A percentile compares a stretch with the other conserved stretches of the same genome.
Conservation (phyloP, 768 basidiomycete genomes). For the Pholiota molesta region DNA sequence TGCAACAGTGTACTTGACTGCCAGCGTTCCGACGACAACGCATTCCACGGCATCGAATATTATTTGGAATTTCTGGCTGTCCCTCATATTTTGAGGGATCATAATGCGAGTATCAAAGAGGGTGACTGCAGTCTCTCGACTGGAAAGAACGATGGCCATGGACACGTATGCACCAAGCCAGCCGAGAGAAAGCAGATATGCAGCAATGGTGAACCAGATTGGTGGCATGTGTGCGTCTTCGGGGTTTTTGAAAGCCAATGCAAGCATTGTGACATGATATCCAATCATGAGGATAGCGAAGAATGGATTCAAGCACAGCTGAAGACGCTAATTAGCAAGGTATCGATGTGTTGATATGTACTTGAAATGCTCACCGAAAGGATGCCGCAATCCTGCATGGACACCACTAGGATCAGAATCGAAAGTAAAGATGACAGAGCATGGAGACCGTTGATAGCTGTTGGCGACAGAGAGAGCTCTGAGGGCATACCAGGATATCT, state of each 20-base stretch:
- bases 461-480: constrained; percentile 15
- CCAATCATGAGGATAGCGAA: constrained; percentile 26
- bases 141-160: constrained; percentile 28
- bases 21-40: constrained; percentile 24
- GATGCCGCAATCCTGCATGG: constrained; percentile 25
- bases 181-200: constrained; percentile 26
- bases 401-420: constrained; percentile 20
- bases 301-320: constrained; percentile 29
- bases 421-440: constrained; percentile 25
- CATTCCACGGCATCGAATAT: constrained; percentile 24
- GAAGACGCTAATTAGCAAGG: neutral
- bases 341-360: neutral
- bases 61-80: constrained; percentile 27
- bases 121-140: constrained; percentile 15
- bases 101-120: constrained; percentile 18
- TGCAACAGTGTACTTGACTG: constrained; percentile 24
- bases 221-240: constrained; percentile 11
- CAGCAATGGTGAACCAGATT: constrained; percentile 19
- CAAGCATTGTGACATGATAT: constrained; percentile 24
- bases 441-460: constrained; percentile 26
- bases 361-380: constrained; percentile 24
- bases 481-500: constrained; percentile 26
- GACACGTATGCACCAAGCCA: constrained; percentile 31
- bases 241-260: constrained; percentile 22
- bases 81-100: constrained; percentile 15